These are phyloP conservation scores for Pythium utonaiense DNA, from an alignment of 352 stramenopile genomes.

Conservation along the genomic window DNA sequence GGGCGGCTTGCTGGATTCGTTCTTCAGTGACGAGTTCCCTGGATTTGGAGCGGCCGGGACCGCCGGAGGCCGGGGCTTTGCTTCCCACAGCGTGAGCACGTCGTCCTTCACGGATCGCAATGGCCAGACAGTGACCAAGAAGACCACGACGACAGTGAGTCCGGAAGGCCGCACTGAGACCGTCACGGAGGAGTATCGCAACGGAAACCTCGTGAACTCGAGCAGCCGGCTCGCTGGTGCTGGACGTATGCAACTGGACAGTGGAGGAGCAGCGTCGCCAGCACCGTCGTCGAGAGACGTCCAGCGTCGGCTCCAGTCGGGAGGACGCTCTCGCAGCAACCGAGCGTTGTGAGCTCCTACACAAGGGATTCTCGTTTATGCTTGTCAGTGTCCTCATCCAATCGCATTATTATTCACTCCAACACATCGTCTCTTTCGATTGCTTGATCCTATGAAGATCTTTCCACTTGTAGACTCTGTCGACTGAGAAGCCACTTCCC, in stretches of 20 bases:
- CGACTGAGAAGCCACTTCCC: no score
- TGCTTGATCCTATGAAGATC: no score
- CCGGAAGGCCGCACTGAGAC: slow-evolving; percentile 50
- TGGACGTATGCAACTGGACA: slow-evolving; percentile 62
- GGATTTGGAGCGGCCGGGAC: slow-evolving; percentile 9
- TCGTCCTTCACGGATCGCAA: slow-evolving; percentile 68
- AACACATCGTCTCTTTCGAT: background rate
- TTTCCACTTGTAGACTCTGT: no score
- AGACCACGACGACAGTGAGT: slow-evolving; percentile 61
- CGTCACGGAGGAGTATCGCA: slow-evolving; percentile 66
- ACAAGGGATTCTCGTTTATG: no score
- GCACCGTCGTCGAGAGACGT: background rate
- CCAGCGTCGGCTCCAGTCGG: background rate
- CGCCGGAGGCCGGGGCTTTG: slow-evolving; percentile 32
- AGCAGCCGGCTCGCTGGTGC: slow-evolving; percentile 46
- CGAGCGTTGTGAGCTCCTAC: background rate
- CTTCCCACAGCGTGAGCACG: slow-evolving; percentile 47
- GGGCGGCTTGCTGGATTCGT: slow-evolving; percentile 39
- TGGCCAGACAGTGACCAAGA: slow-evolving; percentile 69
- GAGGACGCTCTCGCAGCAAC: slow-evolving; percentile 6
- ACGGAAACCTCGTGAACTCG: slow-evolving; percentile 61
- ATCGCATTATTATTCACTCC: no score
- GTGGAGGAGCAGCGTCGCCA: background rate
- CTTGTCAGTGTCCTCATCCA: background rate
- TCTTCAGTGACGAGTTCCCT: slow-evolving; percentile 33